Base-by-base conservation (phyloP, 306 rosid species). In the Cucumis cinereus region DNA sequence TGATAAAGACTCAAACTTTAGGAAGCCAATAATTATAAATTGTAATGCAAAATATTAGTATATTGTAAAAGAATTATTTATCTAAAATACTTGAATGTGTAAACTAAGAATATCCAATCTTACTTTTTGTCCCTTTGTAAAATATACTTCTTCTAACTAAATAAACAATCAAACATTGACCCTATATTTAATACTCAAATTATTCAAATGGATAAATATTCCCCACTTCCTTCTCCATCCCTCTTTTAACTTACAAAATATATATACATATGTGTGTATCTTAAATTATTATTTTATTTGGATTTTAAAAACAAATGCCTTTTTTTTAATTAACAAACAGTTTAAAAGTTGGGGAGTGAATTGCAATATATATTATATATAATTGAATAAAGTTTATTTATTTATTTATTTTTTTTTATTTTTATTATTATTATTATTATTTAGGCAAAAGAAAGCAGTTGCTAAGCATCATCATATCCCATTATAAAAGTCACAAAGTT, bases 401-500 rank as follows among this genome's bases (percentile, higher is more conserved):
- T 26, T 26, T 26, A 26, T 26, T 1, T 26, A 26, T 26, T 26
- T 26, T 1, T 26, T n/a, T n/a, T n/a, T n/a, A n/a, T n/a, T n/a
- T n/a, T n/a, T n/a, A n/a, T n/a, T n/a, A n/a, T n/a, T n/a, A n/a
- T n/a, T n/a, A n/a, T n/a, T n/a, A n/a, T n/a, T n/a, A n/a, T n/a
- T n/a, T n/a, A n/a, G 5, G 35, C 4, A 30, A 30, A 30, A 68
- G 74, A 68, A 68, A 68, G 64, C 30, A 38, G 74, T 10, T 68
- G 55, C 23, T 68, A 43, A 68, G 13, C 55, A 68, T 13, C 50
- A 68, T 68, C 55, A 68, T 22, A 23, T 68, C 74, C 74, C 74
- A 68, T 68, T 68, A 68, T 43, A 68, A 68, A 68, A 68, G 36
- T 63, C 47, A 63, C 70, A 41, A 66, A 67, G 73, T 67, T 68